Evolutionary conservation across 306 rosid species (phyloP).

Genomic region (Vicia sativa): DNA sequence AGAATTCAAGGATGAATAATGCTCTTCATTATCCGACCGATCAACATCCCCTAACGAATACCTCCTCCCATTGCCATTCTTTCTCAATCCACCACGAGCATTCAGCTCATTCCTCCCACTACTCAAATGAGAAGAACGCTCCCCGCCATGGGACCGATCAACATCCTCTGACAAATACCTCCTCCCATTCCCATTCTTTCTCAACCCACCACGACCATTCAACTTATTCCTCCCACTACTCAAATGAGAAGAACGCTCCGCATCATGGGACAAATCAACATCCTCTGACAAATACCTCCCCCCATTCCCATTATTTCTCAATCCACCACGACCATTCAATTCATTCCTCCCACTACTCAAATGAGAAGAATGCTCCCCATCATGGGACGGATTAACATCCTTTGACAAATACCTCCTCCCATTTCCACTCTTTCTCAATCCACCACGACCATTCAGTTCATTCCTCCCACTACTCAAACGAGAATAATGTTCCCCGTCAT

Average conservation of each 20-base stretch:
- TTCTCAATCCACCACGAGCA: constrained; percentile 39
- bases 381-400: constrained; percentile 30
- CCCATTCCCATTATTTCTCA: constrained; percentile 42
- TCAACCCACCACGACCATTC: constrained; percentile 35
- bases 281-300: constrained; percentile 38
- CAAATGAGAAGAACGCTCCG: constrained; percentile 31
- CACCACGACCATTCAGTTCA: constrained; percentile 33
- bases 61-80: constrained; percentile 26
- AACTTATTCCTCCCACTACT: constrained; percentile 25
- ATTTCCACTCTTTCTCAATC: constrained; percentile 39
- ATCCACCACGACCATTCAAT: constrained; percentile 25
- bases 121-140: constrained; percentile 27
- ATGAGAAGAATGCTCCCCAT: constrained; percentile 28
- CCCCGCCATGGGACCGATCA: constrained; percentile 19
- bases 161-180: constrained; percentile 34
- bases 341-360: constrained; percentile 30
- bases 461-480: constrained; percentile 29
- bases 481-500: constrained; percentile 25
- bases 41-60: constrained; percentile 10
- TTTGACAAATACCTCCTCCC: constrained; percentile 41
- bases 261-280: constrained; percentile 24
- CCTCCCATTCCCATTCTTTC: constrained; percentile 41
- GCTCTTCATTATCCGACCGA: constrained; percentile 22
- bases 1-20: constrained; percentile 24
- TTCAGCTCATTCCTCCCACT: constrained; percentile 36